These are phyloP conservation scores for Furcasterigmium sp. DNA, from an alignment of 2,329 filamentous ascomycete genomes.

Conservation along the genomic window DNA sequence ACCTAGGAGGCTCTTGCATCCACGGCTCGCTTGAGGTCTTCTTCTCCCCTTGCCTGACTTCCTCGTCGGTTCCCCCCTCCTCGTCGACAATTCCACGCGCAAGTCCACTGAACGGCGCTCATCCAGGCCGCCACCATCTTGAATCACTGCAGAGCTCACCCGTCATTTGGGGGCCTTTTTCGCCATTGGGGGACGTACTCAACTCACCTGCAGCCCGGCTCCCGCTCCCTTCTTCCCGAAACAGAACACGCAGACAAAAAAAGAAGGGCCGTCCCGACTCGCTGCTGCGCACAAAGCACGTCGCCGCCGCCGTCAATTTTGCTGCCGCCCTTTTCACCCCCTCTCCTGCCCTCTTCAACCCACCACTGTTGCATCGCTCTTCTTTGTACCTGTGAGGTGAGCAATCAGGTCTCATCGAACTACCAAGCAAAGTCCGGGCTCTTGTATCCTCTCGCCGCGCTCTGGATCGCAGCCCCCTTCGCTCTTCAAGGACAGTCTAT, in stretches of 20 bases:
- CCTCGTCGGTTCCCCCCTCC: too few species aligned
- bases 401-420: not conserved
- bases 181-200: not conserved
- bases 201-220: constrained; percentile 2
- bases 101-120: too few species aligned
- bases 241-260: not conserved
- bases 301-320: not conserved
- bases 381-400: not conserved
- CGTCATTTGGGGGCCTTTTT: not conserved
- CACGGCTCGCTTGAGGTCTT: too few species aligned
- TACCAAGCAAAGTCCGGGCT: not conserved
- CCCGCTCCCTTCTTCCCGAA: constrained; percentile 4
- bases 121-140: too few species aligned
- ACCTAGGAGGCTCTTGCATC: too few species aligned
- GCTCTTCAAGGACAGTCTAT: constrained; percentile 22
- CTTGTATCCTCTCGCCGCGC: not conserved
- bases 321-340: not conserved
- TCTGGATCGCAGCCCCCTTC: not conserved
- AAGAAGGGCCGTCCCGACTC: not conserved
- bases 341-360: not conserved
- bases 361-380: not conserved
- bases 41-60: too few species aligned
- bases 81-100: too few species aligned
- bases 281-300: constrained; percentile 1
- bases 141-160: not conserved